Base-by-base conservation (phyloP, 2,329 filamentous ascomycete genomes). In the Chalara sp. region DNA sequence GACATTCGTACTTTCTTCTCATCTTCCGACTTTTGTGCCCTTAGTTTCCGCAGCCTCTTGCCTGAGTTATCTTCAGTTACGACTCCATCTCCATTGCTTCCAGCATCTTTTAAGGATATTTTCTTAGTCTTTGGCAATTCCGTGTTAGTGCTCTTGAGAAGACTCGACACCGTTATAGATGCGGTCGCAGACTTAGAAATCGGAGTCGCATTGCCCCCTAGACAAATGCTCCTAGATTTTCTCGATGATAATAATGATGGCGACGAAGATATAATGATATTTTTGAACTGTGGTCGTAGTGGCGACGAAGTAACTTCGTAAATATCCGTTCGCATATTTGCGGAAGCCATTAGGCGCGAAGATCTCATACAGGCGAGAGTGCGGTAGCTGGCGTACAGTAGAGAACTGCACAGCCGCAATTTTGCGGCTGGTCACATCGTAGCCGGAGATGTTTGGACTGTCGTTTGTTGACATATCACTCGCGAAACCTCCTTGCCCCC, bases 201-300 rank as follows among this genome's bases (percentile, higher is more conserved):
- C 4, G 69, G 57, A 1, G 65, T 56, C 3, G 66, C 65, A 53
- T 67, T 65, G 54, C 63, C 72, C 5, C 68, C 71, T 40, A 63
- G 70, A 40, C 61, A 62, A 7, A 72, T 53, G 44, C 28, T 13
- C 1, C 66, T 41, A 3, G 69, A 56, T 35, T 54, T 62, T 48
- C 70, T 73, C 3, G 69, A 66, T 1, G 76, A 56, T 7, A 82
- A 62, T 3, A 80, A 72, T 37, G 69, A 70, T 56, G 53, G 65
- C 58, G 56, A 66, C 46, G 61, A 65, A 40, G 62, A 59, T 55
- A 61, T 58, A 32, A 45, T 51, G 56, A 46, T 63, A 28, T 49
- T 47, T 28, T 33, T 40, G 46, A 59, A 53, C 29, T n/a, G 35
- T 37, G 35, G 35, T 45, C 52, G 53, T 28, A 50, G 54, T 52